A percentile compares a stretch with the other conserved stretches of the same genome.
Evolutionary conservation across 768 basidiomycete genomes (phyloP).

Genomic region (Mycena sanguinolenta): DNA sequence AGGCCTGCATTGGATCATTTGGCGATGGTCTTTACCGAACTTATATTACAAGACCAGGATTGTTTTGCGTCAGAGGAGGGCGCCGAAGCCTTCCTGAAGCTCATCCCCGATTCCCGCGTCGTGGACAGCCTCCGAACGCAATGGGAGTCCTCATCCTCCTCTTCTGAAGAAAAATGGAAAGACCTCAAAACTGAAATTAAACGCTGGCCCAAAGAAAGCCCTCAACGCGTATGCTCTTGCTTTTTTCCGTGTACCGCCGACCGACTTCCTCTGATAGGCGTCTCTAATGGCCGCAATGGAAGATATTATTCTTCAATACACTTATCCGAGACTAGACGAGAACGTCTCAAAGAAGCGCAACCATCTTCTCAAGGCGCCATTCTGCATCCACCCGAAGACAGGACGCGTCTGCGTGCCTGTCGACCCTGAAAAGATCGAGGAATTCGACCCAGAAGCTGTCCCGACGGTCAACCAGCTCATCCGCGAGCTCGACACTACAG

Average conservation of each 20-base stretch:
- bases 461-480: conserved; percentile 92
- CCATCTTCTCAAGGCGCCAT: conserved; percentile 97
- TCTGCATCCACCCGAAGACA: conserved; percentile 97
- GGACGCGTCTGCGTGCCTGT: conserved; percentile 96
- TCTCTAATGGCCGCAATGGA: conserved; percentile 71
- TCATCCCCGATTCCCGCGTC: conserved; percentile 75
- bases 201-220: conserved; percentile 45
- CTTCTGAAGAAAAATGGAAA: conserved; percentile 82
- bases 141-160: conserved; percentile 68
- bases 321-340: conserved; percentile 95
- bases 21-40: conserved; percentile 66
- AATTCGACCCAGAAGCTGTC: conserved; percentile 87
- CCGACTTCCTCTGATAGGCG: conserved; percentile 35
- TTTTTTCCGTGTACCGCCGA: conserved; percentile 12
- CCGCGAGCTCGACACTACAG: conserved; percentile 74
- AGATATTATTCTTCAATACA: conserved; percentile 93
- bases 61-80: conserved; percentile 80
- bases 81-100: conserved; percentile 79
- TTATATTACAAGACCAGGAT: conserved; percentile 88
- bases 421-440: conserved; percentile 78
- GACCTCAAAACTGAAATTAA: conserved; percentile 65
- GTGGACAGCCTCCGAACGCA: conserved; percentile 62
- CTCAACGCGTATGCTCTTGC: conserved; percentile 46
- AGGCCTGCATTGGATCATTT: conserved; percentile 67
- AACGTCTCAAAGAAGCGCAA: conserved; percentile 98